Conservation (phyloP, 257 asterid species). For the Solanum sitiens region DNA sequence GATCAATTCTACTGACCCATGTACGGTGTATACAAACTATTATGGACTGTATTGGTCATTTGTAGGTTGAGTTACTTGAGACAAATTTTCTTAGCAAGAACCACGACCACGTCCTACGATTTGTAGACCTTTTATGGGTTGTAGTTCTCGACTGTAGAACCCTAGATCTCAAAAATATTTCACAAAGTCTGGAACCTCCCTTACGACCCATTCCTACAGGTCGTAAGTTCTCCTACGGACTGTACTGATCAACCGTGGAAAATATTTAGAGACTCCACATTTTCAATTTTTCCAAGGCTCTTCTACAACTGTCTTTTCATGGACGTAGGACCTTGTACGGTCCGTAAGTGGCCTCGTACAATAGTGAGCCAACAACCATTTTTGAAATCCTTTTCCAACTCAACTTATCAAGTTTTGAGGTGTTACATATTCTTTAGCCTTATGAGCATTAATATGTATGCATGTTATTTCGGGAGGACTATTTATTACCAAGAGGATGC, state of each 20-base stretch:
- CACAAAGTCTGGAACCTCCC: neutral
- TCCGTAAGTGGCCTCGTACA: neutral
- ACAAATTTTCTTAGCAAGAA: neutral
- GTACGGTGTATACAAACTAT: neutral
- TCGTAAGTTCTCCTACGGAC: neutral
- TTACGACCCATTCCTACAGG: neutral
- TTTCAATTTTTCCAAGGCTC: neutral
- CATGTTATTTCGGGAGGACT: neutral
- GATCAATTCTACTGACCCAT: neutral
- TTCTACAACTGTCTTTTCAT: neutral
- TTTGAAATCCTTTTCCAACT: neutral
- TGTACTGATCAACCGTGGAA: neutral
- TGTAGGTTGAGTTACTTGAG: neutral
- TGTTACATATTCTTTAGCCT: too few relatives aligned
- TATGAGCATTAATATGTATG: neutral
- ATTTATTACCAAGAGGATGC: neutral
- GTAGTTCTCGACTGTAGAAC: neutral
- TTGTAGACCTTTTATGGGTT: neutral
- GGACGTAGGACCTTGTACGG: neutral
- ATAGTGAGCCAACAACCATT: neutral
- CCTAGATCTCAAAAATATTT: neutral
- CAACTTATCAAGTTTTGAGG: too few relatives aligned
- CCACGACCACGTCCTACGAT: neutral
- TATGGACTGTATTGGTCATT: neutral
- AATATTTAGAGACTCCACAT: neutral